These are phyloP conservation scores for Esteya vermicola DNA, from an alignment of 2,329 filamentous ascomycete genomes.

Conservation along the genomic window DNA sequence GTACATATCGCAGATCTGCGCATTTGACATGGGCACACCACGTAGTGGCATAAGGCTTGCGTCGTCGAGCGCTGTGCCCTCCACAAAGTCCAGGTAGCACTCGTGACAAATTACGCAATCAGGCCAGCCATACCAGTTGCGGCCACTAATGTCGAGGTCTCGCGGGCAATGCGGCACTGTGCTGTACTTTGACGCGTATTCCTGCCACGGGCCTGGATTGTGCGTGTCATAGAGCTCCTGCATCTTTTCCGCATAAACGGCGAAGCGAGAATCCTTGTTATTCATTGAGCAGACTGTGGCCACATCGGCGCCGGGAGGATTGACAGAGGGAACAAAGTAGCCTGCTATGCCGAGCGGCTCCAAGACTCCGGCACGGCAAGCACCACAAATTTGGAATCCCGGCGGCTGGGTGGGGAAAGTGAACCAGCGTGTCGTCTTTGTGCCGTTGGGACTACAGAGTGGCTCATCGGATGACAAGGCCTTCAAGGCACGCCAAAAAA, in stretches of 20 bases:
- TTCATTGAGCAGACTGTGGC: slow-evolving; percentile 21
- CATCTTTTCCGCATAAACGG: not conserved
- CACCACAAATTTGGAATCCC: slow-evolving; percentile 21
- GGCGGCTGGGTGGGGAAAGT: slow-evolving; percentile 17
- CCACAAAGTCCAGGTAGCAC: too few species aligned
- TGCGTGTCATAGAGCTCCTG: slow-evolving; percentile 20
- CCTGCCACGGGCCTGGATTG: too few species aligned
- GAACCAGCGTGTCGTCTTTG: slow-evolving; percentile 19
- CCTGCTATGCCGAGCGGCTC: slow-evolving; percentile 16
- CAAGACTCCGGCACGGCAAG: slow-evolving; percentile 19
- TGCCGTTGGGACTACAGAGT: slow-evolving; percentile 18
- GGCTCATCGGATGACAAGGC: slow-evolving; percentile 14
- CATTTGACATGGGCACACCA: too few species aligned
- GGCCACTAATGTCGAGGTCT: too few species aligned
- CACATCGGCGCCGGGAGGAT: slow-evolving; percentile 5
- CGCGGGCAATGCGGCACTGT: too few species aligned
- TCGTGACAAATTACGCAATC: too few species aligned
- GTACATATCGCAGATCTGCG: too few species aligned
- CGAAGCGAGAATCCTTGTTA: slow-evolving; percentile 15
- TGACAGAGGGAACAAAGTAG: slow-evolving; percentile 16
- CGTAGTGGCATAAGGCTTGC: too few species aligned
- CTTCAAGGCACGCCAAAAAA: slow-evolving; percentile 20
- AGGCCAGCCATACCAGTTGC: too few species aligned
- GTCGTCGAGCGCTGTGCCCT: too few species aligned
- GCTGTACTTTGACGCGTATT: too few species aligned